phyloP scores from a whole-genome alignment of 83 land plant genomes.

The Diphasiastrum complanatum region DNA sequence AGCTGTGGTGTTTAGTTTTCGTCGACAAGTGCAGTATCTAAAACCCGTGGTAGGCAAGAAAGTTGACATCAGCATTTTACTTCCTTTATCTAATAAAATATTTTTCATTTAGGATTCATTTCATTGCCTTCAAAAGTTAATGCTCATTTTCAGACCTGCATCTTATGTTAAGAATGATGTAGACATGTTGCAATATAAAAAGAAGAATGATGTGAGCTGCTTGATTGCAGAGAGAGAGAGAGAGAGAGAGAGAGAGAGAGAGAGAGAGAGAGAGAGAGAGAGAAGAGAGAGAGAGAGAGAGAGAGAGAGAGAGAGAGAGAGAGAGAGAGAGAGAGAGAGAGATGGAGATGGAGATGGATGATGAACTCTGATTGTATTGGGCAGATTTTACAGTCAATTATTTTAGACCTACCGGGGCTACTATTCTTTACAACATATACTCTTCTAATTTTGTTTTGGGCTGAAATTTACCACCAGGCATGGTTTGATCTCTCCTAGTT shows the following conservation, averaged over 20 bases:
- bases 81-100: background rate
- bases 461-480: constrained; percentile 85
- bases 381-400: constrained; percentile 53
- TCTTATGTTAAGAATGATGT: too few species aligned
- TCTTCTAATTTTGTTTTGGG: constrained; percentile 75
- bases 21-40: constrained; percentile 19
- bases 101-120: too few species aligned
- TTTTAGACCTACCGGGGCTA: constrained; percentile 75
- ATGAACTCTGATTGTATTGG: background rate
- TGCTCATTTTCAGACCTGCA: too few species aligned
- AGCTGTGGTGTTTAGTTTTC: constrained; percentile 27
- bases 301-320: too few species aligned
- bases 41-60: constrained; percentile 33
- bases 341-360: background rate
- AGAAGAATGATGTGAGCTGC: too few species aligned
- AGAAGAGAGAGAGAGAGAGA: background rate
- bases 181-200: too few species aligned
- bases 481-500: too few species aligned
- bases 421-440: constrained; percentile 79
- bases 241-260: too few species aligned
- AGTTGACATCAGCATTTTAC: background rate
- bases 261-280: background rate
- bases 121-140: too few species aligned
- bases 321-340: too few species aligned
- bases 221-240: too few species aligned